phyloP scores from a whole-genome alignment of 1,284 basidiomycete genomes.

The Ustilago bromivora region DNA sequence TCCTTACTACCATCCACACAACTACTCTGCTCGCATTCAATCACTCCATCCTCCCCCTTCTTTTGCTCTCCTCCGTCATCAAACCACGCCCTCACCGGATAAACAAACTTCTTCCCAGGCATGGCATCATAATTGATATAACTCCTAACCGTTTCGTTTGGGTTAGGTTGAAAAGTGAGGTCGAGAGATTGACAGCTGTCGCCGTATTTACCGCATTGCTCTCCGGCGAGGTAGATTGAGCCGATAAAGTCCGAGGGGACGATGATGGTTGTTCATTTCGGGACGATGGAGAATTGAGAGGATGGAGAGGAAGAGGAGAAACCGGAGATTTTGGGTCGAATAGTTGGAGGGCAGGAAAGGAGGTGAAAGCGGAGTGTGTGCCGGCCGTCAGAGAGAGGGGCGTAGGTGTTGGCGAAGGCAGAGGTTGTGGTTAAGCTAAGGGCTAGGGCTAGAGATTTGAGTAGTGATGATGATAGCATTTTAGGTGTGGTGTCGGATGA shows the following conservation, averaged over 20 bases:
- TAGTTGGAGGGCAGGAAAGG: slow-evolving; percentile 12
- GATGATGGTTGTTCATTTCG: slow-evolving; percentile 15
- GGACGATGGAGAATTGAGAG: not conserved
- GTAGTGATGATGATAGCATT: no score
- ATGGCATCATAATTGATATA: slow-evolving; percentile 41
- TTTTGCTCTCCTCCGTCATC: slow-evolving; percentile 23
- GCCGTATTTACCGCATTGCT: slow-evolving; percentile 36
- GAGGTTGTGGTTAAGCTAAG: not conserved
- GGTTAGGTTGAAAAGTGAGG: slow-evolving; percentile 34
- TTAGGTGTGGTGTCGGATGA: no score
- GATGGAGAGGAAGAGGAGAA: slow-evolving; percentile 21
- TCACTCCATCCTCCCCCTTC: slow-evolving; percentile 11
- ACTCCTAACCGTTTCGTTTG: slow-evolving; percentile 29
- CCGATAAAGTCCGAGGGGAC: slow-evolving; percentile 43
- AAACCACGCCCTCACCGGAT: slow-evolving; percentile 38
- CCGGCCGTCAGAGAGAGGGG: slow-evolving; percentile 21
- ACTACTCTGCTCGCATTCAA: slow-evolving; percentile 24
- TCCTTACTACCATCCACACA: slow-evolving; percentile 34
- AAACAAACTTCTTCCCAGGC: slow-evolving; percentile 36
- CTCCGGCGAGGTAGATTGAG: slow-evolving; percentile 39
- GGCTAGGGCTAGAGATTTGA: no score
- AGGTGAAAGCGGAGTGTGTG: slow-evolving; percentile 44
- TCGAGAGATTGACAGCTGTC: slow-evolving; percentile 36
- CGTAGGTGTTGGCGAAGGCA: not conserved
- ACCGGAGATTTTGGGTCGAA: slow-evolving; percentile 44